Evolutionary conservation across 2,329 filamentous ascomycete species (phyloP), one percentile per base, ranked within the genome.

Genomic region (Trematosphaeria pertusa): DNA sequence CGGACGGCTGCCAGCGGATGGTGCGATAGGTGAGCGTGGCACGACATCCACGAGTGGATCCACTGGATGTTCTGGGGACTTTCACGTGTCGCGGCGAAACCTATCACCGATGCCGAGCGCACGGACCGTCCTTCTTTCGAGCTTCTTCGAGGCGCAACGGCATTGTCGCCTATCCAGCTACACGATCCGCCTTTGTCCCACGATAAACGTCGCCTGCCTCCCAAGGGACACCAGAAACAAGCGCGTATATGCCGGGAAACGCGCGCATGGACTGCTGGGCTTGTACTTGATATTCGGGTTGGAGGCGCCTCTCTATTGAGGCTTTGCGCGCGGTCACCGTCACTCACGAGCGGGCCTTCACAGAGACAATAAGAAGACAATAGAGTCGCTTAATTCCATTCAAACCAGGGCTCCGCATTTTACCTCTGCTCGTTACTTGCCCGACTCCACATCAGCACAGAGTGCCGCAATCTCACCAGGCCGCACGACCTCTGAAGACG

Each of bases 231-330:
- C 45, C 34, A 35, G 52, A 36, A 57, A 48, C 34, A 45, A 49
- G 54, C 59, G 54, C 58, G 47, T 47, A 49, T 32, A 37, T 43
- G 38, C 46, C 39, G 51, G 42, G 37, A 41, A 35, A 45, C 53
- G 56, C 54, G 64, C 54, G 58, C 51, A 67, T 69, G 64, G 61
- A 59, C 56, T 52, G 48, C 50, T 52, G 48, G 52, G 53, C 42
- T 46, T 39, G 44, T 49, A 31, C 39, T 39, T 54, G 49, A 61
- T 50, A 55, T 48, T 44, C 55, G 59, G 52, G 57, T 61, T 56
- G 64, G 53, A 58, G 58, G 58, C 61, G 64, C 58, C 58, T 61
- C 59, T 59, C 39, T 46, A n/a, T n/a, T n/a, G 47, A 61, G 53
- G 55, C 41, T 49, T 43, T 19, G 54, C 60, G 57, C 58, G 46